These are phyloP conservation scores for Hanseniaspora pseudoguilliermondii DNA, from an alignment of 805 yeast genomes.

Conservation along the genomic window DNA sequence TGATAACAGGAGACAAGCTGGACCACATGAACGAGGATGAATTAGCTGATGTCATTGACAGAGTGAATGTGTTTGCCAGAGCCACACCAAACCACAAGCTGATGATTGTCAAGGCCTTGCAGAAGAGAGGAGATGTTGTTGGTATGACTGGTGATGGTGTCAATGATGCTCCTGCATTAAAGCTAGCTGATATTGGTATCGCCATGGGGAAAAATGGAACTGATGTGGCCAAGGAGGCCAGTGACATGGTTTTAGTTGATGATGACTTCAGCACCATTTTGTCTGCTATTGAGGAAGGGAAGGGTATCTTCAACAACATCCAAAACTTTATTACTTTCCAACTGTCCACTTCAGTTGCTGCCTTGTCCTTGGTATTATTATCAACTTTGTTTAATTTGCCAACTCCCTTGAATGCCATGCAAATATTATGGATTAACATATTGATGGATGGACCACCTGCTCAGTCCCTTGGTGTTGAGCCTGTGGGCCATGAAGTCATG, in stretches of 20 bases:
- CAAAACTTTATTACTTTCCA: constrained; percentile 93
- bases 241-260: constrained; percentile 93
- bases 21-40: constrained; percentile 62
- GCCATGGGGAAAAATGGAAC: constrained; percentile 92
- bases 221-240: constrained; percentile 96
- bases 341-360: constrained; percentile 90
- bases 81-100: constrained; percentile 92
- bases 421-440: constrained; percentile 92
- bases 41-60: constrained; percentile 60
- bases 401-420: constrained; percentile 95
- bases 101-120: constrained; percentile 77
- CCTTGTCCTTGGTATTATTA: constrained; percentile 75
- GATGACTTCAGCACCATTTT: constrained; percentile 92
- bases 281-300: constrained; percentile 92
- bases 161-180: constrained; percentile 96
- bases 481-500: constrained; percentile 93
- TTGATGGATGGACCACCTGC: constrained; percentile 99
- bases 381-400: constrained; percentile 80
- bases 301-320: constrained; percentile 90
- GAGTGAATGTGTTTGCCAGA: constrained; percentile 84
- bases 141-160: constrained; percentile 99
- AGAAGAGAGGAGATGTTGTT: constrained; percentile 82
- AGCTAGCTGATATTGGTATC: constrained; percentile 90
- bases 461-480: constrained; percentile 92
- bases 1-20: constrained; percentile 73